Evolutionary conservation across 768 basidiomycete genomes (phyloP).

Genomic region (Kwoniella mangroviensis): DNA sequence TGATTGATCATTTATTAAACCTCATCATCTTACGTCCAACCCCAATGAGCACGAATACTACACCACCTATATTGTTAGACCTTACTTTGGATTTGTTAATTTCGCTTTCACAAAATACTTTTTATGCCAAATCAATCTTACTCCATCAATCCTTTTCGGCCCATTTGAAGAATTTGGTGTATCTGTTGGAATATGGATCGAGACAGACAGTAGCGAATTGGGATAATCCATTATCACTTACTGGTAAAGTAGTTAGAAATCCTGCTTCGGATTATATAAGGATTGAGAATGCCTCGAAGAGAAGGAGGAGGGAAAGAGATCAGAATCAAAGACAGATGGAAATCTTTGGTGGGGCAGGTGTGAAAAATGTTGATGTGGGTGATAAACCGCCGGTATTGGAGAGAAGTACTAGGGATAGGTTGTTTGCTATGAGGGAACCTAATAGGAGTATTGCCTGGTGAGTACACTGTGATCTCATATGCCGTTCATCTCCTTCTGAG

Average conservation of each 20-base stretch:
- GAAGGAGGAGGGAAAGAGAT: constrained; percentile 36
- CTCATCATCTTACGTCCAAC: constrained; percentile 39
- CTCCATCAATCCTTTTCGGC: constrained; percentile 27
- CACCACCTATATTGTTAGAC: constrained; percentile 65
- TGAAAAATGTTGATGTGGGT: constrained; percentile 29
- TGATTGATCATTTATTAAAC: constrained; percentile 45
- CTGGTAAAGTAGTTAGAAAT: constrained; percentile 24
- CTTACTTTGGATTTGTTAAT: constrained; percentile 71
- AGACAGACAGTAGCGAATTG: constrained; percentile 3
- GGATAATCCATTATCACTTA: constrained; percentile 1
- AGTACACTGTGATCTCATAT: no score
- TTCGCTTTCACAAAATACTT: constrained; percentile 70
- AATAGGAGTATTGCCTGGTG: constrained; percentile 53
- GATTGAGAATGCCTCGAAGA: constrained; percentile 32
- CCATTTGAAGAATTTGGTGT: constrained; percentile 34
- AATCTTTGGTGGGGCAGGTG: constrained; percentile 27
- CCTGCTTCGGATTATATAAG: constrained; percentile 31
- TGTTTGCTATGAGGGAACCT: constrained; percentile 49
- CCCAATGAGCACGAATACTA: constrained; percentile 1
- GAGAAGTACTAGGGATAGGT: constrained; percentile 20
- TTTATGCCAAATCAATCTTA: constrained; percentile 66
- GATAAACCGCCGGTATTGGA: constrained; percentile 38
- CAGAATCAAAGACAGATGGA: constrained; percentile 36
- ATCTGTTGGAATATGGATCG: constrained; percentile 32
- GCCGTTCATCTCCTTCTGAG: no score